Evolutionary conservation across 371 early-diverging fungal genomes (phyloP).

Genomic region (Apophysomyces variabilis): DNA sequence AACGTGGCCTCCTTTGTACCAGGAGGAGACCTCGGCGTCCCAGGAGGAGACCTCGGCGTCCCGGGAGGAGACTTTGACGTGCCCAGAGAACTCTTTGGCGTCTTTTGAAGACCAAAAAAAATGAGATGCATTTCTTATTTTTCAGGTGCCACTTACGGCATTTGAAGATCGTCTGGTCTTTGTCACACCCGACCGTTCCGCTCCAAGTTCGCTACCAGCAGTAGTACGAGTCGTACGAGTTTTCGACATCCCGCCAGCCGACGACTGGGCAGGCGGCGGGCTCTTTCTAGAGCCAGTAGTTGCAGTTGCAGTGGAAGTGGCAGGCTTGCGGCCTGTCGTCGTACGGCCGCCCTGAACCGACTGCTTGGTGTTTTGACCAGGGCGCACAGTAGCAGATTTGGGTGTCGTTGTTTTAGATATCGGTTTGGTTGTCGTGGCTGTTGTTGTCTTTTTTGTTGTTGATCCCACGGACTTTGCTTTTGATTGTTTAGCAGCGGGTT

Average conservation of each 20-base stretch:
- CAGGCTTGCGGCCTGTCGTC: slow-evolving; percentile 1
- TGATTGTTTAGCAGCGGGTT: slow-evolving; percentile 7
- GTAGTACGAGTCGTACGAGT: slow-evolving; percentile 9
- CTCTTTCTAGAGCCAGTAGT: not conserved
- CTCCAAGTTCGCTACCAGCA: slow-evolving; percentile 5
- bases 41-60: too few species aligned
- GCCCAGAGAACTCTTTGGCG: not conserved
- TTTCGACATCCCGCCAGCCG: slow-evolving; percentile 4
- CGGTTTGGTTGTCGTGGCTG: slow-evolving; percentile 13
- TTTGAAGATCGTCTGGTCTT: slow-evolving; percentile 8
- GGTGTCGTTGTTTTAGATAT: slow-evolving; percentile 10
- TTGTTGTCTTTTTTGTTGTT: slow-evolving; percentile 6
- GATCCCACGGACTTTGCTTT: slow-evolving; percentile 6
- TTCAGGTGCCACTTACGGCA: slow-evolving; percentile 5
- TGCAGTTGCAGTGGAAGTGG: slow-evolving; percentile 6
- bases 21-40: not conserved
- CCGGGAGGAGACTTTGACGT: too few species aligned
- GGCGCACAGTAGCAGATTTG: not conserved
- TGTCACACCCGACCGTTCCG: slow-evolving; percentile 11
- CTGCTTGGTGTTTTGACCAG: slow-evolving; percentile 2
- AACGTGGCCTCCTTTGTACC: not conserved
- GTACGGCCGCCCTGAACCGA: slow-evolving; percentile 3
- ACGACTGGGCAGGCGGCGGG: not conserved
- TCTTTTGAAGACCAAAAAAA: not conserved
- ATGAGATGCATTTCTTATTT: not conserved